Conservation (phyloP, 139 green algal genomes). For the Pedinophyceae sp. region DNA sequence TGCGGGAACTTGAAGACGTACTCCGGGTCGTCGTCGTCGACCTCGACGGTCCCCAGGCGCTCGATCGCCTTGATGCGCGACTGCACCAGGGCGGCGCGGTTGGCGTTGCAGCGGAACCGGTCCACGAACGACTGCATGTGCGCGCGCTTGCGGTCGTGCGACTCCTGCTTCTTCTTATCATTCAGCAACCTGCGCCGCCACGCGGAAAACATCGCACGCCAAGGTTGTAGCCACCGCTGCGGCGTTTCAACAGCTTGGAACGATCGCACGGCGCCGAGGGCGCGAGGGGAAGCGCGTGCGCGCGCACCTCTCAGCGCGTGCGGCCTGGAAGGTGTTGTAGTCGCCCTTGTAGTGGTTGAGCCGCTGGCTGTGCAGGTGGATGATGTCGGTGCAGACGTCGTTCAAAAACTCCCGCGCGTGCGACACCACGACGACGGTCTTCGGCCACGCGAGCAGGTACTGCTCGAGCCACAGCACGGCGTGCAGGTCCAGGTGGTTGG, state of each 20-base stretch:
- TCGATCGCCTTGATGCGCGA: constrained; percentile 85
- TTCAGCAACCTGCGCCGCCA: constrained; percentile 25
- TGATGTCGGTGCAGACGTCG: constrained; percentile 60
- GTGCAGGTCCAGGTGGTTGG: constrained; percentile 46
- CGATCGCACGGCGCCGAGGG: not conserved
- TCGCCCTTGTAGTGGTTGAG: constrained; percentile 61
- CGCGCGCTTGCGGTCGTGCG: constrained; percentile 34
- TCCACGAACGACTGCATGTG: constrained; percentile 85
- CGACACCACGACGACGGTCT: constrained; percentile 69
- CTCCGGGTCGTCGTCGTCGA: constrained; percentile 23
- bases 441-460: constrained; percentile 55
- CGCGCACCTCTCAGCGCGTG: not conserved
- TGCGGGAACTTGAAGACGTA: constrained; percentile 59
- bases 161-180: constrained; percentile 40
- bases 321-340: constrained; percentile 60
- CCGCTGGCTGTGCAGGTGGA: constrained; percentile 60
- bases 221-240: no score
- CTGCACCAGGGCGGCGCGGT: constrained; percentile 76
- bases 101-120: constrained; percentile 84
- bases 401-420: constrained; percentile 81
- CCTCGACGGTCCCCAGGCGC: constrained; percentile 53
- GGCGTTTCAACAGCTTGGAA: no score
- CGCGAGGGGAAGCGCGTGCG: not conserved
- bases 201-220: constrained; percentile 25
- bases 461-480: constrained; percentile 54